Evolutionary conservation across 1,284 basidiomycete species (phyloP), one percentile per base, ranked within the genome.

Genomic region (Polyporus tsugae): DNA sequence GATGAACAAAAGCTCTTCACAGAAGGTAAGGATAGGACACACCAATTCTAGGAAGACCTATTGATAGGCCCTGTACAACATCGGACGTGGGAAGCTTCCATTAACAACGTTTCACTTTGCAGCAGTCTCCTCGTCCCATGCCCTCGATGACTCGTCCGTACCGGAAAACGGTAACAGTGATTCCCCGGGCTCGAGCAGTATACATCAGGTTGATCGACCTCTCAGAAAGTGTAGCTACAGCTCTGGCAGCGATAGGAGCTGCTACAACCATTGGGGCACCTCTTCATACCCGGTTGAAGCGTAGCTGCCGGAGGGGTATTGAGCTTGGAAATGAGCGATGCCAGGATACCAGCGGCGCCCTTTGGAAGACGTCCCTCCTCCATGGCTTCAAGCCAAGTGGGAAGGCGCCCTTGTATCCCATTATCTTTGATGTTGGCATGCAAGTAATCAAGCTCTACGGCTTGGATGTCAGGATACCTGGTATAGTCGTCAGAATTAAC

Each of bases 401-500:
- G 67, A 35, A 71, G 62, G 7, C 61, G 62, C 7, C 46, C 49
- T 13, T 42, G 53, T 2, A 71, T 63, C 19, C 60, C 63, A 5
- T 35, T 17, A 9, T 66, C 63, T 9, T 52, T 59, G n/a, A 66
- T 62, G 44, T 65, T 58, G 0, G 53, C 29, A 19, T 35, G 57
- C 3, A 72, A 42, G 36, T 63, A 69, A 4, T 69, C 61, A 13
- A 67, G 49, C 35, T 72, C 55, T 2, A 72, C 35, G n/a, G 29
- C 65, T 22, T 61, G 60, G 15, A 72, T 53, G 2, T 59, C 68
- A 35, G 38, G 57, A 17, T 60, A 66, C 15, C 61, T 63, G 1
- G 25, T 4, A 25, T 44, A 60, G 3, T 52, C 22, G 55, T 39
- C 35, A 49, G 22, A 29, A 22, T 3, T n/a, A n/a, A 39, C 4